Evolutionary conservation across 148 eudicot genomes (phyloP).

Genomic region (Chenopodium album): DNA sequence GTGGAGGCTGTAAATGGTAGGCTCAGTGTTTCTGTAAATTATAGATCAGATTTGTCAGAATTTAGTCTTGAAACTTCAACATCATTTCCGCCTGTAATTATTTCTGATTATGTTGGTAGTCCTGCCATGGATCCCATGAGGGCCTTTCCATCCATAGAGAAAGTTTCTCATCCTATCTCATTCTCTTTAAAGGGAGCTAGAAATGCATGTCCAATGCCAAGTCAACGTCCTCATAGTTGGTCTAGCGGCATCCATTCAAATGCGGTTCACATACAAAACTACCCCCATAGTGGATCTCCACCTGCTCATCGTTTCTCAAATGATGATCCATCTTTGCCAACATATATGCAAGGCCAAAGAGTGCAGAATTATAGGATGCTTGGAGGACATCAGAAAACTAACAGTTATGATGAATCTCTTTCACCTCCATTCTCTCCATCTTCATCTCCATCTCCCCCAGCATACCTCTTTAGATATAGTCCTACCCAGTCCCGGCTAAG

Average conservation of each 20-base stretch:
- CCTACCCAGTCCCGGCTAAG: slow-evolving; percentile 50
- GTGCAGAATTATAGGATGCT: slow-evolving; percentile 46
- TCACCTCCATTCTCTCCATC: slow-evolving; percentile 95
- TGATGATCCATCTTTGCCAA: slow-evolving; percentile 48
- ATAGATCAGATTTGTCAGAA: slow-evolving; percentile 63
- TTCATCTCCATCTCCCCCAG: slow-evolving; percentile 74
- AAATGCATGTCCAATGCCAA: slow-evolving; percentile 45
- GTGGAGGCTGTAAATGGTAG: slow-evolving; percentile 82
- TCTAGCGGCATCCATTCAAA: slow-evolving; percentile 61
- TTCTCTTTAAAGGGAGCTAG: slow-evolving; percentile 46
- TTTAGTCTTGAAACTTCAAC: slow-evolving; percentile 61
- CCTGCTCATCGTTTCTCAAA: slow-evolving; percentile 42
- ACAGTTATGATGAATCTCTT: slow-evolving; percentile 64
- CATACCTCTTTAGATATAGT: slow-evolving; percentile 49
- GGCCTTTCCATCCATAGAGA: slow-evolving; percentile 60
- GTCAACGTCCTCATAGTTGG: slow-evolving; percentile 93
- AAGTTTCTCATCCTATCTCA: slow-evolving; percentile 44
- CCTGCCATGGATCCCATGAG: slow-evolving; percentile 86
- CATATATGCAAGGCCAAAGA: slow-evolving; percentile 52
- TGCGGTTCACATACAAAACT: slow-evolving; percentile 38
- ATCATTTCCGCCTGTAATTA: slow-evolving; percentile 74
- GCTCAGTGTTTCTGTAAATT: slow-evolving; percentile 66
- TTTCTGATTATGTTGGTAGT: slow-evolving; percentile 93
- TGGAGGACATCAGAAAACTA: slow-evolving; percentile 39
- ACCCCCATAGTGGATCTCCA: slow-evolving; percentile 55